Conservation (phyloP, 108 stramenopile genomes). For the Cyclostephanos tholiformis region DNA sequence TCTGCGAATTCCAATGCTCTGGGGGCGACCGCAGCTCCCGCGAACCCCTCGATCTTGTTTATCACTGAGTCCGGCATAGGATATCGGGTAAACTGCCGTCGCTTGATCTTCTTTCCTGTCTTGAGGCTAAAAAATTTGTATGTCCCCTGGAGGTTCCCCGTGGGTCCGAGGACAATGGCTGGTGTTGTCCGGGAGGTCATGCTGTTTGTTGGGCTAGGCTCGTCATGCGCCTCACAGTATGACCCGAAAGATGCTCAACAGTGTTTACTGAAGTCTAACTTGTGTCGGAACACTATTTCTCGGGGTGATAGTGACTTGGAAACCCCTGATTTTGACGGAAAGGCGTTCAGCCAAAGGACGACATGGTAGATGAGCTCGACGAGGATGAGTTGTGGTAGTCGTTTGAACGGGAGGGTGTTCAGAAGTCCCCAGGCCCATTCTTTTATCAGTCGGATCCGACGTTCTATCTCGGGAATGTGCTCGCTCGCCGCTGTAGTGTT, state of each 20-base stretch:
- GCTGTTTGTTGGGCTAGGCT: too few relatives aligned
- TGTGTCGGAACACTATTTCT: too few relatives aligned
- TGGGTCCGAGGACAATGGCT: constrained; percentile 37
- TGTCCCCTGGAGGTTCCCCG: too few relatives aligned
- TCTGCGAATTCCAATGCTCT: too few relatives aligned
- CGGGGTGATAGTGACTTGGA: too few relatives aligned
- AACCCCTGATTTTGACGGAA: too few relatives aligned
- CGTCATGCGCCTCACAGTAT: neutral
- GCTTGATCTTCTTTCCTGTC: constrained; percentile 23
- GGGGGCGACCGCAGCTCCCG: neutral
- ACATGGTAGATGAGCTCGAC: too few relatives aligned
- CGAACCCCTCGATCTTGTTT: constrained; percentile 29
- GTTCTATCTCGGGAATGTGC: constrained; percentile 11
- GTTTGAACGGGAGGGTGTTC: neutral
- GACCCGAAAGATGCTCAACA: constrained; percentile 37
- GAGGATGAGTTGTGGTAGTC: too few relatives aligned
- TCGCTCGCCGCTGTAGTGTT: constrained; percentile 11
- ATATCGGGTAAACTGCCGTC: constrained; percentile 18
- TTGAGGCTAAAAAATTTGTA: constrained; percentile 33
- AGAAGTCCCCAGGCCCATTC: too few relatives aligned
- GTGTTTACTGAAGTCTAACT: neutral
- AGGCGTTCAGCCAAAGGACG: too few relatives aligned
- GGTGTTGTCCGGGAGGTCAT: constrained; percentile 21
- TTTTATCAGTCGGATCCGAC: too few relatives aligned
- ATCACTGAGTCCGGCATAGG: constrained; percentile 33